Percentiles rank a stretch among this genome's conserved stretches.
Evolutionary conservation across 2,329 filamentous ascomycete species (phyloP).

Genomic region (Neocucurbitaria cava): DNA sequence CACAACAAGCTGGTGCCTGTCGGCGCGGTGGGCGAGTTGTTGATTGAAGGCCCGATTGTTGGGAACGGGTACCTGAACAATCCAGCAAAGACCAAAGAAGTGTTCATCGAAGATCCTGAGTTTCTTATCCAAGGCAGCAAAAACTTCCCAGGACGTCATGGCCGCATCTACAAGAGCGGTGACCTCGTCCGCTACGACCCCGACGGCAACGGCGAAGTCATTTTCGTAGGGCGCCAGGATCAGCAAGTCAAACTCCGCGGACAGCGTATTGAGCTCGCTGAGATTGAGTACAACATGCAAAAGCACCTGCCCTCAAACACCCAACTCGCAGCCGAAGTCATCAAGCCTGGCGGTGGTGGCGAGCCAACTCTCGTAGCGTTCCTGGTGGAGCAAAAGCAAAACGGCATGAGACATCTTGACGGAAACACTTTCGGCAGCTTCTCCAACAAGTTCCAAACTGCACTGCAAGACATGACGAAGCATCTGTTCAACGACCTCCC

Average conservation of each 20-base stretch:
- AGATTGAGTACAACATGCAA: conserved; percentile 50
- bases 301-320: conserved; percentile 49
- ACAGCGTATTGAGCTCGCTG: conserved; percentile 49
- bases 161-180: conserved; percentile 51
- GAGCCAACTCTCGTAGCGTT: conserved; percentile 46
- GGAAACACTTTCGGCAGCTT: conserved; percentile 41
- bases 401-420: conserved; percentile 37
- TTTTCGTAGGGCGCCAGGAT: conserved; percentile 47
- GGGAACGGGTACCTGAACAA: conserved; percentile 49
- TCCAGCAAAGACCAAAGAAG: conserved; percentile 44
- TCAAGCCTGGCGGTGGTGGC: conserved; percentile 46
- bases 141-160: conserved; percentile 59
- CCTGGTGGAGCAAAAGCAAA: conserved; percentile 40
- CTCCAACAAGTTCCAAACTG: conserved; percentile 38
- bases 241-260: conserved; percentile 52
- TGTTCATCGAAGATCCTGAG: conserved; percentile 58
- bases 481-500: conserved; percentile 39
- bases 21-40: conserved; percentile 59
- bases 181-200: conserved; percentile 59
- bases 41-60: conserved; percentile 65
- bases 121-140: conserved; percentile 69
- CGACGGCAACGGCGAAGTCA: conserved; percentile 43
- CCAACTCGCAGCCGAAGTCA: conserved; percentile 58
- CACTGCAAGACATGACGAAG: conserved; percentile 37
- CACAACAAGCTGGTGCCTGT: conserved; percentile 47